Conservation (phyloP, 2,329 filamentous ascomycete genomes). For the Colletotrichum sidae region DNA sequence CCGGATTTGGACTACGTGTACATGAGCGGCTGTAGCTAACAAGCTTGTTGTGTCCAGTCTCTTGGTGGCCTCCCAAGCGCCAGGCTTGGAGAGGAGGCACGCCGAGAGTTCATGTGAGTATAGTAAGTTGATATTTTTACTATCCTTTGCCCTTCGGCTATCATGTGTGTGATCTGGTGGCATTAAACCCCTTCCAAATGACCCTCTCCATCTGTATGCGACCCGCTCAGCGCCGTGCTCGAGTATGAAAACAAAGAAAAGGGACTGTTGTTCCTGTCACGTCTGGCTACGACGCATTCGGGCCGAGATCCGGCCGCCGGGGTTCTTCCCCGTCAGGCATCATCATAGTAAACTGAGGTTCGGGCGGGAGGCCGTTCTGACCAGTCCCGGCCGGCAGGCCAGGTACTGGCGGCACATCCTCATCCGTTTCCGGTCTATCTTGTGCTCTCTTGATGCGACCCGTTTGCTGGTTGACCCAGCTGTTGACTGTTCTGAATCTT, state of each 20-base stretch:
- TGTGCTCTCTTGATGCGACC: constrained; percentile 62
- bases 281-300: constrained; percentile 23
- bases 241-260: constrained; percentile 37
- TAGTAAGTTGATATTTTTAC: constrained; percentile 18
- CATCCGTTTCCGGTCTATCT: constrained; percentile 49
- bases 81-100: constrained; percentile 37
- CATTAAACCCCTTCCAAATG: constrained; percentile 19
- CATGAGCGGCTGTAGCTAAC: constrained; percentile 1
- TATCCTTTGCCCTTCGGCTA: constrained; percentile 7
- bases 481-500: constrained; percentile 68
- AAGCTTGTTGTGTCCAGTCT: neutral
- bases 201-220: neutral
- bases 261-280: constrained; percentile 16
- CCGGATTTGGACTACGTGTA: constrained; percentile 14
- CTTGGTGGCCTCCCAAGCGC: constrained; percentile 31
- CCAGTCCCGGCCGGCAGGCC: constrained; percentile 47
- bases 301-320: constrained; percentile 50
- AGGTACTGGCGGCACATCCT: constrained; percentile 54
- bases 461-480: constrained; percentile 75
- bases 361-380: constrained; percentile 52
- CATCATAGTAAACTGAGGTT: constrained; percentile 63
- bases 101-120: constrained; percentile 6
- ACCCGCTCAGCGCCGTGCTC: constrained; percentile 25
- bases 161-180: constrained; percentile 22
- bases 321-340: constrained; percentile 62